phyloP scores from a whole-genome alignment of 164 flowering plant genomes.

The Liquidambar formosana region DNA sequence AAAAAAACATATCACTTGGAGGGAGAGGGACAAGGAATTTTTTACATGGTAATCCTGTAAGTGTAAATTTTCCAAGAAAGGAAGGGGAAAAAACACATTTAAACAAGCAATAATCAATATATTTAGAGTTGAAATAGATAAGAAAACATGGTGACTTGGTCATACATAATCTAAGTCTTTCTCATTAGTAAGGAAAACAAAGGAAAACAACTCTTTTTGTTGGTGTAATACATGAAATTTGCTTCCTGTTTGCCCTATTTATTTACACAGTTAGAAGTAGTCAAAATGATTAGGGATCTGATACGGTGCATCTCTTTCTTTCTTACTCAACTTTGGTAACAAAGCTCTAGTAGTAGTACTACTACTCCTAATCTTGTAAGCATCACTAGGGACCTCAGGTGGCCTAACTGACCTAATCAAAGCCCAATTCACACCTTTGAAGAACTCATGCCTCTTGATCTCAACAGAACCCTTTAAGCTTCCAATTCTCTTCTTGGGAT shows the following conservation, averaged over 20 bases:
- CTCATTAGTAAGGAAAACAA: not conserved
- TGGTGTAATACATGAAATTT: conserved; percentile 5
- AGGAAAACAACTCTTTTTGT: conserved; percentile 1
- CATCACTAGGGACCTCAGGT: conserved; percentile 63
- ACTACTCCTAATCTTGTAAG: conserved; percentile 25
- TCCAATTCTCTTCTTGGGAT: conserved; percentile 81
- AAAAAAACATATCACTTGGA: no score
- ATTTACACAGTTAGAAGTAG: conserved; percentile 45
- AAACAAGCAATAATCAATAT: not conserved
- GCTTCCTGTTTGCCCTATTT: conserved; percentile 8
- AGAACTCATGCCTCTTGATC: conserved; percentile 84
- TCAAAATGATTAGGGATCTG: conserved; percentile 74
- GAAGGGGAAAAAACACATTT: no score
- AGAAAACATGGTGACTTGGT: not conserved
- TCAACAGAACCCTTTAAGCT: conserved; percentile 73
- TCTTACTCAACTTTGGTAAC: conserved; percentile 48
- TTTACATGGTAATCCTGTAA: no score
- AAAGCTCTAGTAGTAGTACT: conserved; percentile 7
- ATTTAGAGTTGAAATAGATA: not conserved
- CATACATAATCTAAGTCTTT: not conserved
- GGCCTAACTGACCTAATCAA: conserved; percentile 78
- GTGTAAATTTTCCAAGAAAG: no score
- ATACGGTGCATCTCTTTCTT: conserved; percentile 58
- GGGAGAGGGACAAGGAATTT: no score
- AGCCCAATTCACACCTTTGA: conserved; percentile 91